phyloP scores from a whole-genome alignment of 305 asterid species.

The Solanum chacoense region DNA sequence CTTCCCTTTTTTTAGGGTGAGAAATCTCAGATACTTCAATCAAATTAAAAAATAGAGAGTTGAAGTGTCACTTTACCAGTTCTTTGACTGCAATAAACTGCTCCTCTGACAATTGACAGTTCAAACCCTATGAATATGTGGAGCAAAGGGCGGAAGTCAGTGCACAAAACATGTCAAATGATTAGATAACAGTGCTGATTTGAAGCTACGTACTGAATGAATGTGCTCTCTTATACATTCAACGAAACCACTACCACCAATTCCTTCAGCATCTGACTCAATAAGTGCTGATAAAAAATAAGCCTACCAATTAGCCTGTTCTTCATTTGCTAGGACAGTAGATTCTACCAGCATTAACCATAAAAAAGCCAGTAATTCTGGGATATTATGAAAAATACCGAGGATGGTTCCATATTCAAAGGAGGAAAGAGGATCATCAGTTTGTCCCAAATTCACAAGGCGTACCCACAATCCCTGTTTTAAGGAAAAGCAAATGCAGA shows the following conservation, averaged over 20 bases:
- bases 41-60: neutral
- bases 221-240: slow-evolving; percentile 95
- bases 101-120: slow-evolving; percentile 84
- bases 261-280: slow-evolving; percentile 98
- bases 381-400: slow-evolving; percentile 37
- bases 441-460: slow-evolving; percentile 82
- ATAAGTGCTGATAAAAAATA: slow-evolving; percentile 58
- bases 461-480: slow-evolving; percentile 90
- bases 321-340: neutral
- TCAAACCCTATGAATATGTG: slow-evolving; percentile 52
- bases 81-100: slow-evolving; percentile 99
- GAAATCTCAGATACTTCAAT: neutral
- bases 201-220: slow-evolving; percentile 54
- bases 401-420: slow-evolving; percentile 97
- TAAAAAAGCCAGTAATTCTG: neutral
- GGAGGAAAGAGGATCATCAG: slow-evolving; percentile 96
- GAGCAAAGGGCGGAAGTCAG: neutral
- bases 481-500: slow-evolving; percentile 9
- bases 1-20: neutral
- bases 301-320: neutral
- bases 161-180: neutral
- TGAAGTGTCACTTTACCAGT: slow-evolving; percentile 53
- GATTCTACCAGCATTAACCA: neutral
- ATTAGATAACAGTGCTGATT: neutral
- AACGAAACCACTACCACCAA: slow-evolving; percentile 98